Conservation (phyloP, 768 basidiomycete species). For the Lentinula boryana region DNA sequence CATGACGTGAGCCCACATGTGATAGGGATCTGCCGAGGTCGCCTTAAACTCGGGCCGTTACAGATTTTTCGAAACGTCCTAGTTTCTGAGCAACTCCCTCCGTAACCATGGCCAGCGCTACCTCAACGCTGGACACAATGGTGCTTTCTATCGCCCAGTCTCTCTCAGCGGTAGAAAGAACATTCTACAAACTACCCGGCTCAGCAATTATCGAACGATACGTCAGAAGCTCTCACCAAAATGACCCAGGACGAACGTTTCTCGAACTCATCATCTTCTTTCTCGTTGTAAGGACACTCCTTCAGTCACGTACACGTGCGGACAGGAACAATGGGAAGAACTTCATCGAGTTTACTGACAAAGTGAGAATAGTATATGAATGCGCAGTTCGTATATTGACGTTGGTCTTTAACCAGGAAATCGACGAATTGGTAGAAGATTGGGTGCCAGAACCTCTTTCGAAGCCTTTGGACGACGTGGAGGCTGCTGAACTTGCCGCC, state of each 20-base stretch:
- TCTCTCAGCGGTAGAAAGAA: conserved; percentile 51
- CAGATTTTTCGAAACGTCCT: background rate
- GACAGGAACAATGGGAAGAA: conserved; percentile 73
- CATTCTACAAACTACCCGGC: conserved; percentile 74
- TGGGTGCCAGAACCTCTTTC: conserved; percentile 87
- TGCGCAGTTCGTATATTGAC: background rate
- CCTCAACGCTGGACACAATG: conserved; percentile 34
- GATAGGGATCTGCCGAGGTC: background rate
- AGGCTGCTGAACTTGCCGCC: conserved; percentile 63
- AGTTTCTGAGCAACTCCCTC: background rate
- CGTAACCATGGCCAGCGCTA: conserved; percentile 3
- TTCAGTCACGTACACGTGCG: conserved; percentile 84
- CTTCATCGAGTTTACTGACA: conserved; percentile 87
- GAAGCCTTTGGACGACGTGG: conserved; percentile 49
- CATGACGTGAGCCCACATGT: background rate
- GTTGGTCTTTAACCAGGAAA: conserved; percentile 54
- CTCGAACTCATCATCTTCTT: conserved; percentile 84
- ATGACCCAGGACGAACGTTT: conserved; percentile 89
- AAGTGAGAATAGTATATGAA: conserved; percentile 42
- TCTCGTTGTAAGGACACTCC: conserved; percentile 85
- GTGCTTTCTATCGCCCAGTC: conserved; percentile 62
- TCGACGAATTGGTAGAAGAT: conserved; percentile 93
- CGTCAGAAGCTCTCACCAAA: conserved; percentile 90
- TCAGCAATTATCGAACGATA: conserved; percentile 84
- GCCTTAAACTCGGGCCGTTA: background rate